Percentiles rank a stretch among this genome's conserved stretches.
These are phyloP conservation scores for Microsporum audouinii DNA, from an alignment of 2,329 filamentous ascomycete species.

Conservation along the genomic window DNA sequence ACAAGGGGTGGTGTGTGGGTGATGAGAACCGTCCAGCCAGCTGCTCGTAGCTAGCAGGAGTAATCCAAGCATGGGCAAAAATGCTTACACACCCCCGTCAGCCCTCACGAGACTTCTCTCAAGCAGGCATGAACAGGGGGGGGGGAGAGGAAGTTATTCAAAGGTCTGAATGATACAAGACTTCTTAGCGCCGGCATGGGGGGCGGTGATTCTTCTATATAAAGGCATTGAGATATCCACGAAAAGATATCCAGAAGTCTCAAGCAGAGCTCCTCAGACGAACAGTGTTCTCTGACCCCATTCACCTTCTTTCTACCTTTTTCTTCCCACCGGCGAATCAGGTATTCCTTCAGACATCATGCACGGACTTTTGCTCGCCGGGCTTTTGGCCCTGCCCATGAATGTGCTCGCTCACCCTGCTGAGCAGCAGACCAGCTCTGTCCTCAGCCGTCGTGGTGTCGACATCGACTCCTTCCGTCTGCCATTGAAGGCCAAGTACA, in stretches of 20 bases:
- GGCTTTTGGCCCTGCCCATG: slow-evolving; percentile 3
- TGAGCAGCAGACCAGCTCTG: neutral
- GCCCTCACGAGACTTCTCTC: neutral
- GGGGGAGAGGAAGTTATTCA: neutral
- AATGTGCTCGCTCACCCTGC: slow-evolving; percentile 3
- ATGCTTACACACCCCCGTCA: neutral
- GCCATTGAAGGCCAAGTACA: slow-evolving; percentile 7
- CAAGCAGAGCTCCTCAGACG: slow-evolving; percentile 4
- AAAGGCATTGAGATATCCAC: neutral
- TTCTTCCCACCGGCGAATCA: neutral
- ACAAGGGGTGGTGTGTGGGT: neutral
- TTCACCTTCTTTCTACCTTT: neutral
- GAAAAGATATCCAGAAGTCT: neutral
- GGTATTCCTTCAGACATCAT: neutral
- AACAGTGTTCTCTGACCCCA: neutral
- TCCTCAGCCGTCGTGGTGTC: slow-evolving; percentile 7
- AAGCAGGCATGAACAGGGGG: neutral
- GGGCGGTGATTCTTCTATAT: neutral
- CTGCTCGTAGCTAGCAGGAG: neutral
- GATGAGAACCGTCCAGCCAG: neutral
- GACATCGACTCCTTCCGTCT: slow-evolving; percentile 11
- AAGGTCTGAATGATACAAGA: neutral
- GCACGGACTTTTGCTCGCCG: slow-evolving; percentile 5
- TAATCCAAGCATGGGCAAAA: neutral
- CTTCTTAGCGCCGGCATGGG: neutral